Evolutionary conservation across 768 basidiomycete species (phyloP).

Genomic region (Naganishia antarctica): DNA sequence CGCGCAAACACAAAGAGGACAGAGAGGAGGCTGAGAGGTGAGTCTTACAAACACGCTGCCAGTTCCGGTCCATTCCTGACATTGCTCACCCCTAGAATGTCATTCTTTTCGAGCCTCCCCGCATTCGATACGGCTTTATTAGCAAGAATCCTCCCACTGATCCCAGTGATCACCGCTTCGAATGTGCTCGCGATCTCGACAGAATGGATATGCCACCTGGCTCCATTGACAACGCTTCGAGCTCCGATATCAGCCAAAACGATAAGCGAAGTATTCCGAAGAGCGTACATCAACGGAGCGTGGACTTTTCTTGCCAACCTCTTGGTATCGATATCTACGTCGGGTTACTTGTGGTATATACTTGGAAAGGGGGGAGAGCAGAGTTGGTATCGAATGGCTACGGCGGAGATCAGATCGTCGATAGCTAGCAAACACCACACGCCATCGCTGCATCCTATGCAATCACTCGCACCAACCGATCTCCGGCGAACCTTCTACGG

Average conservation of each 20-base stretch:
- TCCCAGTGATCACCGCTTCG: conserved; percentile 22
- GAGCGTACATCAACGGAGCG: conserved; percentile 27
- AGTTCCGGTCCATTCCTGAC: too few species aligned
- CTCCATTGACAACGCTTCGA: conserved; percentile 21
- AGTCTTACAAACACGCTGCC: too few species aligned
- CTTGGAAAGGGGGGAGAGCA: not conserved
- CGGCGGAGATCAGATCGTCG: not conserved
- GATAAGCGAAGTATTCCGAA: conserved; percentile 26
- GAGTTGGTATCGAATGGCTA: not conserved
- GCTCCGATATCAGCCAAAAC: conserved; percentile 26
- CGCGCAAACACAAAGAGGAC: too few species aligned
- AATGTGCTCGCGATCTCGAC: conserved; percentile 29
- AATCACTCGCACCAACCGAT: conserved; percentile 8
- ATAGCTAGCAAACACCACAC: not conserved
- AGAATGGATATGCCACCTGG: conserved; percentile 30
- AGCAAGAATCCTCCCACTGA: conserved; percentile 21
- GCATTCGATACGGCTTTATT: not conserved
- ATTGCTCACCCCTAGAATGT: conserved; percentile 5
- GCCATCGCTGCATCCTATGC: not conserved
- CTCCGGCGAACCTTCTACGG: conserved; percentile 26
- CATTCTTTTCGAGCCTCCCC: conserved; percentile 7
- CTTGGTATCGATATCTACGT: conserved; percentile 9
- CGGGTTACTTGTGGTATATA: conserved; percentile 20
- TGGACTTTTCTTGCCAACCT: conserved; percentile 29
- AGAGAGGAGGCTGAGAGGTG: too few species aligned